Evolutionary conservation across 495 filamentous ascomycete species (phyloP).

Genomic region (Oidiodendron maius): DNA sequence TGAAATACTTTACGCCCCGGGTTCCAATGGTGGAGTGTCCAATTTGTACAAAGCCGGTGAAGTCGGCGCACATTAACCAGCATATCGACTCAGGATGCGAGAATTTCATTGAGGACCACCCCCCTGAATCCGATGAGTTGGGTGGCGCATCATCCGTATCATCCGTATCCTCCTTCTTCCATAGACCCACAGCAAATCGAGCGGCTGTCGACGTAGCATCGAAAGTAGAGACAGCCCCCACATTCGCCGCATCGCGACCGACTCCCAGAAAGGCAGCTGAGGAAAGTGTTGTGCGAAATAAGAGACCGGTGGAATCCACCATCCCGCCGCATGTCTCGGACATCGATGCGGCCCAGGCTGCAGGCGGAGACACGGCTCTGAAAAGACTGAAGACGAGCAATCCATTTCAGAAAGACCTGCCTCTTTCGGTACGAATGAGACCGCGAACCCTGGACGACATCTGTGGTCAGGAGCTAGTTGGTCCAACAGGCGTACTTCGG

Average conservation of each 20-base stretch:
- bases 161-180: constrained; percentile 83
- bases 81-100: constrained; percentile 84
- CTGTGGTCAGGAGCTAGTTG: constrained; percentile 84
- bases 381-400: constrained; percentile 55
- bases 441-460: constrained; percentile 78
- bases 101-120: constrained; percentile 40
- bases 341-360: background rate
- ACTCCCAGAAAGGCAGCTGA: background rate
- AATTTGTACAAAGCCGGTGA: constrained; percentile 71
- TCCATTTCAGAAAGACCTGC: constrained; percentile 58
- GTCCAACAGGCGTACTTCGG: constrained; percentile 72
- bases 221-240: constrained; percentile 5
- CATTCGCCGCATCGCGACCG: constrained; percentile 1
- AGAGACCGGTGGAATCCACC: constrained; percentile 3
- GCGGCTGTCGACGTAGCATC: constrained; percentile 29
- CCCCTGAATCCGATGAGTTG: constrained; percentile 35
- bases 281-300: constrained; percentile 9
- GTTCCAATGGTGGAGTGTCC: constrained; percentile 71
- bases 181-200: constrained; percentile 54
- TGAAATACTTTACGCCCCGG: background rate
- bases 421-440: constrained; percentile 89
- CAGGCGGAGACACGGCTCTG: constrained; percentile 27
- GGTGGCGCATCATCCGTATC: constrained; percentile 43
- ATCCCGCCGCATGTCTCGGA: constrained; percentile 18
- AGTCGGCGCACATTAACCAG: constrained; percentile 71